These are phyloP conservation scores for Coccomyxa sp. DNA, from an alignment of 139 green algal species.

Conservation along the genomic window DNA sequence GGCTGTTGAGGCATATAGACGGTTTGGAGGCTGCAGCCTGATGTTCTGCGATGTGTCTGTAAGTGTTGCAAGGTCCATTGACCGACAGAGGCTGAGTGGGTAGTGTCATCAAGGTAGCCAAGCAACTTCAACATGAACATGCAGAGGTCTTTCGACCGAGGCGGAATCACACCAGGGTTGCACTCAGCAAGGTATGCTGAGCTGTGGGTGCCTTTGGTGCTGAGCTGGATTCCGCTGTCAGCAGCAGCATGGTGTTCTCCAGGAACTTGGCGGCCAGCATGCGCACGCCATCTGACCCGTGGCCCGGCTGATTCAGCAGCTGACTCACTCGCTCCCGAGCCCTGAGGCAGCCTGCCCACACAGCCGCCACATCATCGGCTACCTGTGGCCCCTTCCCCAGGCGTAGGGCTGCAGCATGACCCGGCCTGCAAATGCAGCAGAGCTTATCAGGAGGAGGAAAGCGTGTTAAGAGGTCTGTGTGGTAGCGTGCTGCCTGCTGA, in stretches of 20 bases:
- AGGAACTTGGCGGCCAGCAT: constrained; percentile 33
- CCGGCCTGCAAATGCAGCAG: neutral
- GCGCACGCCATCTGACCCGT: constrained; percentile 17
- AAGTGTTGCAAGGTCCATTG: too few species aligned
- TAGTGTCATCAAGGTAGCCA: neutral
- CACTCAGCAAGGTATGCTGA: neutral
- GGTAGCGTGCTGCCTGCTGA: too few species aligned
- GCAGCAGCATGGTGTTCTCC: constrained; percentile 37
- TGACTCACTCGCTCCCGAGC: constrained; percentile 3
- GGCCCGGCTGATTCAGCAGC: constrained; percentile 4
- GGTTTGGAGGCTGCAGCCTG: too few species aligned
- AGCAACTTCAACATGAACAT: neutral
- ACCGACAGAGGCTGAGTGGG: too few species aligned
- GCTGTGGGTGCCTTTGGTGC: constrained; percentile 3
- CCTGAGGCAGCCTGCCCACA: constrained; percentile 24
- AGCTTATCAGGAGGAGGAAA: too few species aligned
- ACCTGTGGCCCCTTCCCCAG: neutral
- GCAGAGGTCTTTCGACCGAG: neutral
- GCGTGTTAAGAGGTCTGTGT: too few species aligned
- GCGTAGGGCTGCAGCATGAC: neutral
- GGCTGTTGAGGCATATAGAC: too few species aligned
- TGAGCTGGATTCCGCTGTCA: constrained; percentile 34
- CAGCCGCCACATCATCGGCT: neutral
- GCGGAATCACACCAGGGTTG: neutral
- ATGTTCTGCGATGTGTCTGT: too few species aligned